These are phyloP conservation scores for Austroboletus novae-zelandiae DNA, from an alignment of 1,284 basidiomycete genomes.

Conservation along the genomic window DNA sequence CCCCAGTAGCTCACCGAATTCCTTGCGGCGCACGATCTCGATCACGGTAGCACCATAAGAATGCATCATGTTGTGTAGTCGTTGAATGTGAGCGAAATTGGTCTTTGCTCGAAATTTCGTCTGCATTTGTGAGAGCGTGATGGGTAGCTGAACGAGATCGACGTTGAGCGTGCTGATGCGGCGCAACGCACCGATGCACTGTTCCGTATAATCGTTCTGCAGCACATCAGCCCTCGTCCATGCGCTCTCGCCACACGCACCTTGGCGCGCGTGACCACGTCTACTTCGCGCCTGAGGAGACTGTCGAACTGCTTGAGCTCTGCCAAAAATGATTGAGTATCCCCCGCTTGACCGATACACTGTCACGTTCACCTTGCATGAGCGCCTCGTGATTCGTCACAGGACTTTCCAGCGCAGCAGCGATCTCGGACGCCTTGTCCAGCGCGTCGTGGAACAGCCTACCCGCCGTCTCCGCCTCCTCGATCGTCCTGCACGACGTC, in stretches of 20 bases:
- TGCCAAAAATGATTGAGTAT: constrained; percentile 26
- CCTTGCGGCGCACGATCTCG: constrained; percentile 87
- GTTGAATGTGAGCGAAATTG: constrained; percentile 86
- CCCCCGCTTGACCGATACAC: background rate
- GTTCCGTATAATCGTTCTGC: constrained; percentile 76
- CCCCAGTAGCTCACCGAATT: constrained; percentile 61
- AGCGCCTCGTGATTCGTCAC: constrained; percentile 49
- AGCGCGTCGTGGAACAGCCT: constrained; percentile 56
- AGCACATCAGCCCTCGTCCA: background rate
- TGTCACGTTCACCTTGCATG: constrained; percentile 49
- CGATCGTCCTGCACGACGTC: constrained; percentile 43
- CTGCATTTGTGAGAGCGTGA: constrained; percentile 62
- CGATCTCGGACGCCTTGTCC: constrained; percentile 55
- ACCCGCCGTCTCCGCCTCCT: constrained; percentile 55
- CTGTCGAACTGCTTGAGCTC: constrained; percentile 65
- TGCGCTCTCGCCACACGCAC: constrained; percentile 33
- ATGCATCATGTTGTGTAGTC: constrained; percentile 88
- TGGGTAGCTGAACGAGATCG: constrained; percentile 69
- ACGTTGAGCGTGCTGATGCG: constrained; percentile 75
- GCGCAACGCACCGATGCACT: constrained; percentile 63
- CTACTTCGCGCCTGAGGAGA: constrained; percentile 58
- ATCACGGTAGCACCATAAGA: constrained; percentile 92
- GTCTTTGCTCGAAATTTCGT: constrained; percentile 69
- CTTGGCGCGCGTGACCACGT: constrained; percentile 56
- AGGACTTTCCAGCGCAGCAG: constrained; percentile 54